Base-by-base conservation (phyloP, 2,329 filamentous ascomycete species). In the Verticillium zaregamsianum region DNA sequence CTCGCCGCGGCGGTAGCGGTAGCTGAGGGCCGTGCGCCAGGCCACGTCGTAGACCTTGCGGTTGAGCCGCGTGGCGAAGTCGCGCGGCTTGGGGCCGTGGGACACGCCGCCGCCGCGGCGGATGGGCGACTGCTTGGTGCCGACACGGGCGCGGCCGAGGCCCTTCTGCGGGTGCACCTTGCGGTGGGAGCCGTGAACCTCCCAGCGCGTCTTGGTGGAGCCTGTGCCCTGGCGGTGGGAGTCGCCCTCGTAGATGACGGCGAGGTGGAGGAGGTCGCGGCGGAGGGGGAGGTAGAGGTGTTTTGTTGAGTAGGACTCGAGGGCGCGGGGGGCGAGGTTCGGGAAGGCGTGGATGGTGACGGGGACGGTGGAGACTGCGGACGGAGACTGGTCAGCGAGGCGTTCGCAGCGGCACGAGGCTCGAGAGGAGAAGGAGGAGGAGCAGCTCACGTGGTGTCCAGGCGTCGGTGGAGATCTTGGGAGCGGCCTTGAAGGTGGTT, bases 31-130 rank as follows among this genome's bases (percentile, higher is more conserved):
- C 54, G 91, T 98, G 72, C 95, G 87, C 92, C 92, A 98, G 11
- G 95, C 95, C 69, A 96, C 83, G 77, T 98, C 93, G 79, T 99
- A 99, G 57, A 97, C 86, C 80, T 98, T 98, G 72, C 85, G 84
- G 69, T 90, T 93, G 61, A 99, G 82, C 17, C 85, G 84, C 25
- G 93, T 96, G 63, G 86, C 86, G 73, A 99, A 99, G 78, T 98
- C 92, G 73, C 95, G 86, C 31, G 93, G 93, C 69, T 93, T 89
- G 32, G 95, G 95, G n/a, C 95, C 95, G 71, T 93, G 92, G 0
- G 88, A 82, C 69, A 96, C 94, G 76, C 93, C 94, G 76, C 95
- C 95, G 66, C 95, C 95, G 65, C 84, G 83, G 52, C 92, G 78
- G 74, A 96, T 85, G 3, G 95, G 95, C 55, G 88, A 92, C 76